These are phyloP conservation scores for Fusarium haematococcum DNA, from an alignment of 2,329 filamentous ascomycete species.

Conservation along the genomic window DNA sequence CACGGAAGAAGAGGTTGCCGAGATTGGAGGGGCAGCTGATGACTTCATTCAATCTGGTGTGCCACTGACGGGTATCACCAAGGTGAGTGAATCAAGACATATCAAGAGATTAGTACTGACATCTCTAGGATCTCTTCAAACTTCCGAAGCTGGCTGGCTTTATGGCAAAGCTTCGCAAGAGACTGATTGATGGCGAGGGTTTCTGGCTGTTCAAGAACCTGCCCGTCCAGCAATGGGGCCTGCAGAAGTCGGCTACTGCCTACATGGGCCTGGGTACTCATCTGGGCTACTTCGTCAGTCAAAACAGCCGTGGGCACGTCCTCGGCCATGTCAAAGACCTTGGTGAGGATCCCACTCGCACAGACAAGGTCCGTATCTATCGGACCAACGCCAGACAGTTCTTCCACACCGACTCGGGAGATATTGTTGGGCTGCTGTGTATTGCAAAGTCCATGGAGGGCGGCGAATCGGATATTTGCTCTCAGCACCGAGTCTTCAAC, in stretches of 20 bases:
- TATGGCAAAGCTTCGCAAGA: conserved; percentile 50
- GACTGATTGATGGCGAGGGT: conserved; percentile 79
- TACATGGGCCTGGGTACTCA: conserved; percentile 89
- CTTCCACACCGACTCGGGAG: conserved; percentile 80
- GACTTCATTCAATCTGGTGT: conserved; percentile 14
- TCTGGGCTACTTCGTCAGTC: conserved; percentile 85
- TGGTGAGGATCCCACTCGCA: conserved; percentile 78
- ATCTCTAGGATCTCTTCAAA: conserved; percentile 50
- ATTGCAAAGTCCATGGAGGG: conserved; percentile 81
- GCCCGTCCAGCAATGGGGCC: conserved; percentile 79
- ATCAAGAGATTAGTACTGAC: not conserved
- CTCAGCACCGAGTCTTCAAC: conserved; percentile 85
- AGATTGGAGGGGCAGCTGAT: conserved; percentile 13
- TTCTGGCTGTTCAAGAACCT: conserved; percentile 92
- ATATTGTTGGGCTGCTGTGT: conserved; percentile 87
- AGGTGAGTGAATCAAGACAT: not conserved
- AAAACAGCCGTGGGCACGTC: conserved; percentile 85
- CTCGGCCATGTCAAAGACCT: conserved; percentile 89
- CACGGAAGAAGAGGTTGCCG: conserved; percentile 53
- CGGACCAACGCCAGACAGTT: conserved; percentile 74
- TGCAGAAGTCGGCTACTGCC: conserved; percentile 81
- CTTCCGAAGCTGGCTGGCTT: conserved; percentile 47
- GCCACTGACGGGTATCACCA: conserved; percentile 14
- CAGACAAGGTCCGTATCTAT: conserved; percentile 88
- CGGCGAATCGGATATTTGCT: conserved; percentile 85